phyloP scores from a whole-genome alignment of 371 early-diverging fungal genomes.

The Syncephalastrum contaminatum region DNA sequence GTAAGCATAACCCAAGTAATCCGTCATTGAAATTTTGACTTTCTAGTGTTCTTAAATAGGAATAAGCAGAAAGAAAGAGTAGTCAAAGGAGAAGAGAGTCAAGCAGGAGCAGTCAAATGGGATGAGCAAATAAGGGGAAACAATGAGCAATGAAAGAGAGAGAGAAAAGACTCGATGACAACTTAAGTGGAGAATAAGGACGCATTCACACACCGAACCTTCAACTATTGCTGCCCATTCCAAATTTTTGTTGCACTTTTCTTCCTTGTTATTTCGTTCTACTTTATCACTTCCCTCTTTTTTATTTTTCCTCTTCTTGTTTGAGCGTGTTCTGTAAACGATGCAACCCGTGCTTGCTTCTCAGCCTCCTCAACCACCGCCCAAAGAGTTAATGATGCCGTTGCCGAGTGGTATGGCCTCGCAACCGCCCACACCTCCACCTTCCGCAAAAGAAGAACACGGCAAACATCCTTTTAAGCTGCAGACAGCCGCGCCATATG shows the following conservation, averaged over 20 bases:
- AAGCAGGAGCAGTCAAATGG: neutral
- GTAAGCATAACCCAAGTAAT: slow-evolving; percentile 43
- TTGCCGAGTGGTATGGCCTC: neutral
- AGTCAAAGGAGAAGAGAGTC: too few relatives aligned
- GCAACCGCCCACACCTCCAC: slow-evolving; percentile 6
- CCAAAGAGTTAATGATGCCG: neutral
- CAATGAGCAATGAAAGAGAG: too few relatives aligned
- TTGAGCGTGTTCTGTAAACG: neutral
- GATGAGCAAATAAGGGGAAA: neutral
- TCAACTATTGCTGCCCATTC: slow-evolving; percentile 5
- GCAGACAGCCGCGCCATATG: slow-evolving; percentile 2
- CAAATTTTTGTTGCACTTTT: slow-evolving; percentile 1
- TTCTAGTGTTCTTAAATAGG: neutral
- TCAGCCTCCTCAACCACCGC: too few relatives aligned
- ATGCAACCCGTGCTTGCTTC: neutral
- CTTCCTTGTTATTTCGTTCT: neutral
- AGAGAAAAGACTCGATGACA: neutral
- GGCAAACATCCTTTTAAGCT: too few relatives aligned
- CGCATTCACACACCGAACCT: neutral
- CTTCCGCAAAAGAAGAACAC: slow-evolving; percentile 3
- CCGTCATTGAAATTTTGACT: slow-evolving; percentile 27
- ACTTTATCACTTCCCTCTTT: slow-evolving; percentile 9
- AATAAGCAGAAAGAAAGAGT: neutral
- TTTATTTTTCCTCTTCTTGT: slow-evolving; percentile 11
- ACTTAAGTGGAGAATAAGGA: neutral